These are phyloP conservation scores for Ophiostoma himal-ulmi DNA, from an alignment of 2,329 filamentous ascomycete genomes.

Conservation along the genomic window DNA sequence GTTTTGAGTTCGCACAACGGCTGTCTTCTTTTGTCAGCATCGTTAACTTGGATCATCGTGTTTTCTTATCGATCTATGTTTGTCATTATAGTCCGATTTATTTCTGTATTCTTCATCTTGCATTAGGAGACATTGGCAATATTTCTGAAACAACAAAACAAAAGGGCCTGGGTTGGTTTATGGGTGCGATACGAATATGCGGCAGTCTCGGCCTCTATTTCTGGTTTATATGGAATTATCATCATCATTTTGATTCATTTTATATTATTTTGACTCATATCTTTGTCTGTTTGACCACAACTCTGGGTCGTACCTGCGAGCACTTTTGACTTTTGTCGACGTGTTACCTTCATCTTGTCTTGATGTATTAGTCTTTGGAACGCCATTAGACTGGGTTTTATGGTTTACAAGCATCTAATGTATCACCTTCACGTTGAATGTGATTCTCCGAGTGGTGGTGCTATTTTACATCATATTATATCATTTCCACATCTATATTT, in stretches of 20 bases:
- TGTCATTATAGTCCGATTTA: not conserved
- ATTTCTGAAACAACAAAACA: slow-evolving; percentile 4
- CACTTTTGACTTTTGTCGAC: not conserved
- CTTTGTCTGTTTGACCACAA: not conserved
- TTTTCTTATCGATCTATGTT: not conserved
- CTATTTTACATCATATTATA: not conserved
- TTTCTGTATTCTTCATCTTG: not conserved
- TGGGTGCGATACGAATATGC: not conserved
- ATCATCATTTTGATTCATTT: not conserved
- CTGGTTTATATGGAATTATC: not conserved
- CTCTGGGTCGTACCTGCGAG: no score
- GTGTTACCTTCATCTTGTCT: not conserved
- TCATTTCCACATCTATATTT: not conserved
- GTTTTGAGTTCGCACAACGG: not conserved
- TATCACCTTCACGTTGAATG: not conserved
- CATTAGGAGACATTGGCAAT: not conserved
- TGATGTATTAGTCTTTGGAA: not conserved
- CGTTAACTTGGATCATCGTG: not conserved
- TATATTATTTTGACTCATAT: not conserved
- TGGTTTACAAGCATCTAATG: not conserved
- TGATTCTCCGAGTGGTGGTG: not conserved
- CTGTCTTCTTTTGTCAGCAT: not conserved
- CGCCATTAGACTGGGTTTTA: not conserved
- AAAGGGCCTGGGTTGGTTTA: slow-evolving; percentile 6
- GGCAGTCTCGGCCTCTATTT: not conserved